Evolutionary conservation across 305 asterid species (phyloP).

Genomic region (Fraxinus angustifolia): DNA sequence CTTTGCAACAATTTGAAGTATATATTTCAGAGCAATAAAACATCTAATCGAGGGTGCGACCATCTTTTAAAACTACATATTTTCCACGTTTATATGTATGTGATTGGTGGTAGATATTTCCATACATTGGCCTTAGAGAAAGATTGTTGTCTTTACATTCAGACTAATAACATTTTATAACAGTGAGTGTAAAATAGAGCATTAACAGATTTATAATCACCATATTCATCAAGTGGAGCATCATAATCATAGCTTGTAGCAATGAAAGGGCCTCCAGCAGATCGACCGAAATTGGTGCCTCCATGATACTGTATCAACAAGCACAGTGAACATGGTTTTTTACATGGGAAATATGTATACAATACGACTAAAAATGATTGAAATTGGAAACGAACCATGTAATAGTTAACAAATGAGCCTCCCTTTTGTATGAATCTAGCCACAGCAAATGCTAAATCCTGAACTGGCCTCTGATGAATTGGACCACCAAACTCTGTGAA

Average conservation of each 20-base stretch:
- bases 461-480: constrained; percentile 73
- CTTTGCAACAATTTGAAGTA: background rate
- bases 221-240: constrained; percentile 96
- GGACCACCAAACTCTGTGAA: constrained; percentile 86
- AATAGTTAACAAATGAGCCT: constrained; percentile 87
- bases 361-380: background rate
- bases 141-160: background rate
- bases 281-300: constrained; percentile 87
- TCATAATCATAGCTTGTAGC: constrained; percentile 90
- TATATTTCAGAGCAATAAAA: background rate
- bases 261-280: constrained; percentile 93
- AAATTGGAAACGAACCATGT: constrained; percentile 63
- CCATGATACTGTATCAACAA: constrained; percentile 62
- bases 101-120: background rate
- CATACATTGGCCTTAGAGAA: background rate
- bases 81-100: background rate
- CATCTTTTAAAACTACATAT: background rate
- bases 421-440: constrained; percentile 90
- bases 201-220: constrained; percentile 35
- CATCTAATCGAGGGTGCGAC: background rate
- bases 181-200: background rate
- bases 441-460: constrained; percentile 93
- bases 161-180: background rate
- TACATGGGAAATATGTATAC: background rate
- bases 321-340: constrained; percentile 6